A percentile compares a stretch with the other conserved stretches of the same genome.
Conservation (phyloP, 2,329 filamentous ascomycete genomes). For the Alternaria infectoria region DNA sequence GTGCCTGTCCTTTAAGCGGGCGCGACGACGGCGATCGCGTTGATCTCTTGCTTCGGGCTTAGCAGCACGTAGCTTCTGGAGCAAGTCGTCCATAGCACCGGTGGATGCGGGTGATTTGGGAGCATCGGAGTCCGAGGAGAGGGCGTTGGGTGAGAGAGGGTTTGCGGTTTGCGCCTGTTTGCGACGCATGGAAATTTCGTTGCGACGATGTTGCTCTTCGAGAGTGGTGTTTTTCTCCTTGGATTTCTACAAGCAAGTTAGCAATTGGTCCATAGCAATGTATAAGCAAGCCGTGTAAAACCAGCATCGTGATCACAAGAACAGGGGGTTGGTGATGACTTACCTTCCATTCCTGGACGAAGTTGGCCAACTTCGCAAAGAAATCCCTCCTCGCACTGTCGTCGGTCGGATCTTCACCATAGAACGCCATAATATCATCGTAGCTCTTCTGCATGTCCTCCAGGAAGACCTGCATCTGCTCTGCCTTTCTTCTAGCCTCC, state of each 20-base stretch:
- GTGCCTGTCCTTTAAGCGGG: constrained; percentile 87
- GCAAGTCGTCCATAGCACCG: constrained; percentile 92
- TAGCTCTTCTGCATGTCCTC: constrained; percentile 92
- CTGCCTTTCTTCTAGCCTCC: constrained; percentile 91
- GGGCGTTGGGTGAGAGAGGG: constrained; percentile 61
- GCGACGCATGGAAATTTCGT: constrained; percentile 90
- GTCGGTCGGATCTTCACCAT: constrained; percentile 90
- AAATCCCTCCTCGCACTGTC: constrained; percentile 95
- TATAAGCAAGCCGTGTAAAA: neutral
- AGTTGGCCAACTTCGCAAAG: constrained; percentile 89
- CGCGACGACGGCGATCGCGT: constrained; percentile 83
- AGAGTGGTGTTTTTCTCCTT: constrained; percentile 85
- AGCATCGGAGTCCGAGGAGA: constrained; percentile 52
- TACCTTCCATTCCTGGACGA: constrained; percentile 90
- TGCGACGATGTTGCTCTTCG: constrained; percentile 83
- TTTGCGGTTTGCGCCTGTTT: constrained; percentile 62
- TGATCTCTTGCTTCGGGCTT: constrained; percentile 89
- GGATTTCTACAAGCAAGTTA: constrained; percentile 67
- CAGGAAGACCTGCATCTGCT: constrained; percentile 91
- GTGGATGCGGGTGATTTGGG: constrained; percentile 69
- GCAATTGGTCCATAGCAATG: neutral
- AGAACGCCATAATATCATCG: constrained; percentile 95
- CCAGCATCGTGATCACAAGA: neutral
- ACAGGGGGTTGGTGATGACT: constrained; percentile 27
- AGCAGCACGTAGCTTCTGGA: constrained; percentile 93